These are phyloP conservation scores for Madurella mycetomatis DNA, from an alignment of 2,329 filamentous ascomycete genomes.

Conservation along the genomic window DNA sequence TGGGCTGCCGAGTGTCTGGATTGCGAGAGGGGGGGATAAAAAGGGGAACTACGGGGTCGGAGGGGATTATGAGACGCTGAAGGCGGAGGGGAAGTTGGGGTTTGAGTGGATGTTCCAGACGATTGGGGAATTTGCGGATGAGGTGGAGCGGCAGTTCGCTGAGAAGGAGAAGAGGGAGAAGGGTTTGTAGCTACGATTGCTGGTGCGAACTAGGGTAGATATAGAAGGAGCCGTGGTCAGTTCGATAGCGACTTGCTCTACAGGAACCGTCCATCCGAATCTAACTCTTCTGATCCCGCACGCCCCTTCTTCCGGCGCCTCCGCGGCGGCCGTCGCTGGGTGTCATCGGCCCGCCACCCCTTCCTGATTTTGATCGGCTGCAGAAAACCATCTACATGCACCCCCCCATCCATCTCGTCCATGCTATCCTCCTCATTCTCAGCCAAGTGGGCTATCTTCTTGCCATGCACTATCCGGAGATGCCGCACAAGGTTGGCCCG, in stretches of 20 bases:
- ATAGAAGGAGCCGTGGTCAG: not conserved
- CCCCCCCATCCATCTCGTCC: constrained; percentile 56
- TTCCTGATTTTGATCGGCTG: constrained; percentile 46
- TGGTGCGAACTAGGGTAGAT: not conserved
- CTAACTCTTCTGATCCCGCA: constrained; percentile 8
- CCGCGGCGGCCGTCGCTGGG: constrained; percentile 11
- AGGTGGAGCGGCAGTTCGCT: constrained; percentile 38
- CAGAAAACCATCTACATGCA: constrained; percentile 66
- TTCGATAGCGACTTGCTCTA: not conserved
- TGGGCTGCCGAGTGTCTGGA: constrained; percentile 61
- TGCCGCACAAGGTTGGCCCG: constrained; percentile 36
- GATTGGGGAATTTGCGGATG: constrained; percentile 37
- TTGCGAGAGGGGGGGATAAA: constrained; percentile 48
- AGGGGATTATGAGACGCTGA: constrained; percentile 20
- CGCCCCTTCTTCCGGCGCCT: constrained; percentile 3
- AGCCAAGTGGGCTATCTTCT: constrained; percentile 5
- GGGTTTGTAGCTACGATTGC: not conserved
- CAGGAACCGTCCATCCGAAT: not conserved
- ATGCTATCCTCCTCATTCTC: constrained; percentile 38
- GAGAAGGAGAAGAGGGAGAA: constrained; percentile 6
- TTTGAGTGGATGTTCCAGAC: constrained; percentile 38
- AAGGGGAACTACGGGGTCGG: constrained; percentile 24
- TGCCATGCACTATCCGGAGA: constrained; percentile 39
- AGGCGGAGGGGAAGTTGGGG: constrained; percentile 27
- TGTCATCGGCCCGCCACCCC: constrained; percentile 45